These are phyloP conservation scores for Nissolia schottii DNA, from an alignment of 306 rosid genomes.

Conservation along the genomic window DNA sequence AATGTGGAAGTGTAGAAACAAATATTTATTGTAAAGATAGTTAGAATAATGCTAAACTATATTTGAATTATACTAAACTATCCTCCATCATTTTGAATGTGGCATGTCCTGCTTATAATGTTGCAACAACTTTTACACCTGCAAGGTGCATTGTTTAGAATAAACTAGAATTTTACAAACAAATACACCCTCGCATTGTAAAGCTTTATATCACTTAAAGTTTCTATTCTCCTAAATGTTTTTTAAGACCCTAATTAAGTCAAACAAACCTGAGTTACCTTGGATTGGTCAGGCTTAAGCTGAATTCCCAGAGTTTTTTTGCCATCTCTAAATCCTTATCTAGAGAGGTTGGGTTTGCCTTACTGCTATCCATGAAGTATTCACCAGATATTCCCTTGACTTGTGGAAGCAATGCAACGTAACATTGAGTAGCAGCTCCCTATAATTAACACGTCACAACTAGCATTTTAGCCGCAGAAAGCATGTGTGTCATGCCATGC, in stretches of 20 bases:
- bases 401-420: constrained; percentile 70
- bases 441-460: constrained; percentile 31
- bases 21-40: constrained; percentile 30
- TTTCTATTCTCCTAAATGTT: background rate
- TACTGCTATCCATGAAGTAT: constrained; percentile 57
- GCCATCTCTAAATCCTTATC: constrained; percentile 60
- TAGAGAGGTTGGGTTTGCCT: constrained; percentile 42
- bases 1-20: background rate
- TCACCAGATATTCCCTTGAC: constrained; percentile 56
- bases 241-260: background rate
- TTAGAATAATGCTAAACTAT: too few species aligned
- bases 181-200: background rate
- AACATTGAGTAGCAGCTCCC: constrained; percentile 94
- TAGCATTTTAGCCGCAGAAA: background rate
- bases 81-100: background rate
- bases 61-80: background rate
- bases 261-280: constrained; percentile 27
- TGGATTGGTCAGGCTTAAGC: constrained; percentile 44
- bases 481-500: background rate
- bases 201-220: background rate
- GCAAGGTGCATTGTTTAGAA: background rate
- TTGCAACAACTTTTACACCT: background rate
- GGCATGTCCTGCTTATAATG: background rate
- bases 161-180: background rate
- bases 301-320: constrained; percentile 65